Evolutionary conservation across 768 basidiomycete genomes (phyloP), one percentile per base, ranked within the genome.

Genomic region (Lactarius akahatsu): DNA sequence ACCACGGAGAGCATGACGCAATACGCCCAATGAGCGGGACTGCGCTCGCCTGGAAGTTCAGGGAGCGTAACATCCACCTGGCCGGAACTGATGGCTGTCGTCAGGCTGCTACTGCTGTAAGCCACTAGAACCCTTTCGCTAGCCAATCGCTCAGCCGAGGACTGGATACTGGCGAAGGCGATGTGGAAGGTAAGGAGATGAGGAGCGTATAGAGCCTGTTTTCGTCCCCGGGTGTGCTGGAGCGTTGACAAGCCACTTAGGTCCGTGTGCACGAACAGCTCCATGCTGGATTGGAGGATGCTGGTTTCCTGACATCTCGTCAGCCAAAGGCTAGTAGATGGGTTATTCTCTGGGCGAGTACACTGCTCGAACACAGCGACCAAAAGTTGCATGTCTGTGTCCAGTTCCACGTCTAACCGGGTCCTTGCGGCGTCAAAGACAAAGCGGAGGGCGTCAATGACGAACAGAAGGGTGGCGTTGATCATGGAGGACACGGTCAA

Each of bases 161-260:
- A 82, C 0, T 88, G 85, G 61, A 91, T 82, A 65, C 85, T 85
- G 18, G 90, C 92, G 23, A 97, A 77, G 0, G 91, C 85, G 80
- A 94, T 89, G 73, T 96, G 94, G 79, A 97, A 92, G 36, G 89
- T 79, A 62, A 97, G 84, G 64, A 96, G 79, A 71, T 92, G 89
- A 0, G 90, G 86, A 0, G 89, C 81, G 72, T 93, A 93, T 32
- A 90, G 76, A 15, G 91, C 84, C 73, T 85, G 81, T 62, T 87
- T 88, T 55, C 85, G 84, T 1, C 83, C 72, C 26, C 89, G 79
- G 20, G 91, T 81, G 13, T 88, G 77, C 2, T 85, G 79, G 1
- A 90, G 74, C 69, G 92, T 88, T 15, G 89, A 86, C 16, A 88
- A 74, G 16, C 91, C 91, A 38, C 83, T 83, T 5, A 94, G 77